Evolutionary conservation across 352 stramenopile genomes (phyloP).

Genomic region (Phytopythium helicoides): DNA sequence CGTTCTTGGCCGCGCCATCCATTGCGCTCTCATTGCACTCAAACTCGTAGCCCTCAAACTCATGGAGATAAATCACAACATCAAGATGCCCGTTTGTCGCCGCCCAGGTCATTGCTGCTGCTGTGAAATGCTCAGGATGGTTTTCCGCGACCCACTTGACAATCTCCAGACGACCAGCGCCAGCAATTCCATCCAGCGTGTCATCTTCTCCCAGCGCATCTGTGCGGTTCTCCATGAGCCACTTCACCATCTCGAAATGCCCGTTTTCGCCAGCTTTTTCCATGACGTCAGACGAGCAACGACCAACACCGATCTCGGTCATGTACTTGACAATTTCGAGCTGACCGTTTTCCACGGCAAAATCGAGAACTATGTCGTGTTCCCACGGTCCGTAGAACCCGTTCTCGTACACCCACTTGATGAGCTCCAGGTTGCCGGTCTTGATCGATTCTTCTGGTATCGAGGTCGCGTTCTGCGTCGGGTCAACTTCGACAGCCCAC

Average conservation of each 20-base stretch:
- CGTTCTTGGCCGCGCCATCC: constrained; percentile 4
- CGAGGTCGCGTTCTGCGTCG: constrained; percentile 25
- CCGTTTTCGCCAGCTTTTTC: constrained; percentile 9
- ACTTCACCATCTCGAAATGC: constrained; percentile 4
- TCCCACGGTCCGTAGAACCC: background rate
- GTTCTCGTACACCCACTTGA: constrained; percentile 30
- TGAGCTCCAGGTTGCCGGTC: constrained; percentile 27
- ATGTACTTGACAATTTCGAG: constrained; percentile 13
- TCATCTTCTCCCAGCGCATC: constrained; percentile 4
- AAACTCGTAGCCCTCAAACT: constrained; percentile 10
- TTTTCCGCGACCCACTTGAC: constrained; percentile 11
- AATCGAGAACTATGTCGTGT: constrained; percentile 3
- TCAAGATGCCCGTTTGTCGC: constrained; percentile 8
- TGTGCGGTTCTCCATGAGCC: constrained; percentile 11
- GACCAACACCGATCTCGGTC: constrained; percentile 5
- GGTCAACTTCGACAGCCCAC: constrained; percentile 1
- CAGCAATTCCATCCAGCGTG: constrained; percentile 4
- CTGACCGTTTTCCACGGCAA: constrained; percentile 2
- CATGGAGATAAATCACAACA: constrained; percentile 24
- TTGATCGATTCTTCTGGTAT: constrained; percentile 20
- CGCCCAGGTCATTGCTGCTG: constrained; percentile 3
- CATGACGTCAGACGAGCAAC: background rate
- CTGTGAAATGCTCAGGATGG: constrained; percentile 2
- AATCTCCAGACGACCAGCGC: constrained; percentile 3
- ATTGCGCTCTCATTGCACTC: constrained; percentile 5